Base-by-base conservation (phyloP, 176 grass and related monocot species). In the Alopecurus myosuroides region DNA sequence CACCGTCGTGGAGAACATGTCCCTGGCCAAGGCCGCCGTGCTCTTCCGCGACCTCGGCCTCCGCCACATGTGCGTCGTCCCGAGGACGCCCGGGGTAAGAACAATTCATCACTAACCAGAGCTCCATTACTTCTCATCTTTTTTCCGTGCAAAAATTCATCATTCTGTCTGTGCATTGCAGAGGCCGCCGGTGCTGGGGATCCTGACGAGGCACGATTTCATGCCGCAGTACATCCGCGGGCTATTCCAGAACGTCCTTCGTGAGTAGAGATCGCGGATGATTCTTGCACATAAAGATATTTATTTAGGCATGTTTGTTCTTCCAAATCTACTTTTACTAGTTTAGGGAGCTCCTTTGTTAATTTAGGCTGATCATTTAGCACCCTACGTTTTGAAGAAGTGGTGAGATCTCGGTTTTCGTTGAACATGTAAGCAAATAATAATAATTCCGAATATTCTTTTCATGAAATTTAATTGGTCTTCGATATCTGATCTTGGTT, bases 171-270 rank as follows among this genome's bases (percentile, higher is more conserved):
- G 70, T 30, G 41, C 14, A 73, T 73, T 77, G 78, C 84, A 91
- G 89, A 87, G 87, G 74, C 85, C 85, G 52, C 89, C 87, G 25
- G 83, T 94, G 36, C 67, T 94, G 4, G 85, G 89, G 55, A 89
- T 94, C 40, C 81, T 94, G n/a, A 92, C 92, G 70, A 50, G 87
- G 34, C 87, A 94, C 53, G 89, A 94, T 78, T 92, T 94, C 89
- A 94, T 89, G 87, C 87, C 77, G 33, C 72, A 91, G 57, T 88
- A 91, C 81, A 94, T 89, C 68, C 87, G 82, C 17, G 77, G 74
- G 26, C 50, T 94, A 28, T 89, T 83, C 28, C 81, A 85, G 53
- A 55, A 66, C 36, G n/a, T 19, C 4, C 22, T 72, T 19, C 80
- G 10, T 11, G 74, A 40, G 66, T 90, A 90, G 88, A 33, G 33